Base-by-base conservation (phyloP, 2,329 filamentous ascomycete genomes). In the Intubia oerlemansii region DNA sequence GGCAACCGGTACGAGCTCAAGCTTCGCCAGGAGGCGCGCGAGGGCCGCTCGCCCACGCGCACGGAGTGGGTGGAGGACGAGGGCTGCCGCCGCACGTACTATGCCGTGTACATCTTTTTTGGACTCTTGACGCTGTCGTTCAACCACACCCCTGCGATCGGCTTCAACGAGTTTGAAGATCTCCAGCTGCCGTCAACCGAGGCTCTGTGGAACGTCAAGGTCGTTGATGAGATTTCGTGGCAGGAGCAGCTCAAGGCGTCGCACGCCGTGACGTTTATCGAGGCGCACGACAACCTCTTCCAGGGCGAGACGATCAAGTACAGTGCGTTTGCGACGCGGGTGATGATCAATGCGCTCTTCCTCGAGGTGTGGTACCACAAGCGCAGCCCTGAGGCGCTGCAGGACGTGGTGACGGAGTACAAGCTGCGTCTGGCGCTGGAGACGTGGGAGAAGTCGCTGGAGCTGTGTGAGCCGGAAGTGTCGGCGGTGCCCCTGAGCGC, bases 301-400 rank as follows among this genome's bases (percentile, higher is more conserved):
- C 82, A 92, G 49, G 88, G 85, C 38, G 81, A 93, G 46, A 67
- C 68, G 33, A 67, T 85, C 29, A 75, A 76, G 41, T 98, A 95
- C 59, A 95, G 85, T 46, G 85, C 85, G 2, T 98, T 95, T 48
- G 85, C 84, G 5, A 91, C 88, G 9, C 80, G 88, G 36, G 81
- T 95, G 38, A 90, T 98, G 80, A 93, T 95, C 62, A 98, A 95
- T 45, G 85, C 88, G 9, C 62, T 98, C 38, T 98, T 95, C 61
- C 64, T 98, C 27, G 88, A 95, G 51, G 85, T 95, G 3, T 98
- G 88, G 88, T 91, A 92, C 47, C 81, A 95, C 57, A 93, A 93
- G 66, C 79, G 88, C 45, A 93, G 81, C 49, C 85, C 85, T n/a
- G 84, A 95, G 49, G 84, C 85, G 28, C 61, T 95, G 23, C 88